Evolutionary conservation across 2,329 filamentous ascomycete species (phyloP).

Genomic region (Aspergillus carbonarius): DNA sequence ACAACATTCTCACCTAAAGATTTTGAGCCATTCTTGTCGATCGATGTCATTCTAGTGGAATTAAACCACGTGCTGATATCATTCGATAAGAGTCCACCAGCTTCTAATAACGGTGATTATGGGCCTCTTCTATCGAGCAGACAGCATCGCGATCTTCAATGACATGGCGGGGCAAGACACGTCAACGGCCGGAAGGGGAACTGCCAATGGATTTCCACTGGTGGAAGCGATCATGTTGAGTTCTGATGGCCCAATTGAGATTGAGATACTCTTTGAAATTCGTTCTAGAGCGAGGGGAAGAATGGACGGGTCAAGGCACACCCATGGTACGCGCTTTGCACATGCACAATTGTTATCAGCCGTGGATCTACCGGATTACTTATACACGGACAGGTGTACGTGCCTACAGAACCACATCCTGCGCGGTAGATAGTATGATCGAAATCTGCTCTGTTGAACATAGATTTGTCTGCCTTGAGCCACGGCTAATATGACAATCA

Average conservation of each 20-base stretch:
- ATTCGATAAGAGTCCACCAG: not conserved
- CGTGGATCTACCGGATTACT: too few species aligned
- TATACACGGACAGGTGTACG: too few species aligned
- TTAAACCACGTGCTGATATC: not conserved
- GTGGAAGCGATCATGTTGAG: not conserved
- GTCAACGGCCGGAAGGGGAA: not conserved
- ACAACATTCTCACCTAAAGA: too few species aligned
- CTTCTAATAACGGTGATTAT: not conserved
- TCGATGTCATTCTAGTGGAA: not conserved
- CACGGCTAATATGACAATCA: too few species aligned
- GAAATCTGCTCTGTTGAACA: too few species aligned
- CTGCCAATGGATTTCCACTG: not conserved
- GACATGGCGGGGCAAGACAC: slow-evolving; percentile 3
- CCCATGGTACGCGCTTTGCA: not conserved
- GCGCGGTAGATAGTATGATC: too few species aligned
- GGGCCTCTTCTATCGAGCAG: not conserved
- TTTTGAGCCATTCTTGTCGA: not conserved
- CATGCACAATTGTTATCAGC: not conserved
- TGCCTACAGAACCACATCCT: too few species aligned
- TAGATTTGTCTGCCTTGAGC: too few species aligned
- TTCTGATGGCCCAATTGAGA: not conserved
- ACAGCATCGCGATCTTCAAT: not conserved
- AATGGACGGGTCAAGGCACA: too few species aligned
- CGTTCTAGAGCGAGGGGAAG: not conserved
- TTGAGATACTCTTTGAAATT: not conserved